Base-by-base conservation (phyloP, 2,329 filamentous ascomycete species). In the Echinosphaeria canescens region DNA sequence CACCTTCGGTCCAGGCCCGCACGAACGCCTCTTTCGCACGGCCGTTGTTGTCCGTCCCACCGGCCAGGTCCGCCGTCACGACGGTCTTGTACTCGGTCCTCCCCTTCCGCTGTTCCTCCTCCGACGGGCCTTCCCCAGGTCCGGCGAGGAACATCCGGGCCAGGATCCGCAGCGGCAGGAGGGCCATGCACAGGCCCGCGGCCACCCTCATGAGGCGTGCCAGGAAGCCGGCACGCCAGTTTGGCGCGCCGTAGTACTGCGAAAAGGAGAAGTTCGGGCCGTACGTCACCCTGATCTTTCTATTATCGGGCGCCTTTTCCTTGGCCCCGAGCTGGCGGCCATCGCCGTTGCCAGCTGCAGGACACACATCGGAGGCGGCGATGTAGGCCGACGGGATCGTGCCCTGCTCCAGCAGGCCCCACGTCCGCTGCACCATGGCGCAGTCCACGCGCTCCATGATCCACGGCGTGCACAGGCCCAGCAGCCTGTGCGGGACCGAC, bases 11-110 rank as follows among this genome's bases (percentile, higher is more conserved):
- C 36, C 55, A 51, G 22, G 66, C 58, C 27, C 56, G 57, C 27
- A 56, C 61, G 26, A 56, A 59, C 0, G 64, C 71, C 37, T 59
- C 53, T 46, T n/a, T n/a, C n/a, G n/a, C n/a, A n/a, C n/a, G n/a
- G n/a, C n/a, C n/a, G n/a, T n/a, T n/a, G n/a, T 66, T 52, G 10
- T 41, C 41, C 4, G 33, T 34, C 4, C 30, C 32, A 25, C 38
- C 29, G 42, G 45, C 32, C 28, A 47, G 28, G 35, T 76, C 71
- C 0, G 72, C 66, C n/a, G 51, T 55, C 2, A 62, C 76, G 13
- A 78, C 52, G 4, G 59, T 72, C 10, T 64, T 58, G 39, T 67
- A 75, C 41, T 73, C 65, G 15, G 76, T 45, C 29, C 60, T 55
- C 27, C 79, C 64, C 19, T 60, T 60, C 36, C 53, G 58, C 25